A percentile compares a stretch with the other conserved stretches of the same genome.
phyloP scores from a whole-genome alignment of 2,329 filamentous ascomycete genomes.

The Stenocarpella maydis region DNA sequence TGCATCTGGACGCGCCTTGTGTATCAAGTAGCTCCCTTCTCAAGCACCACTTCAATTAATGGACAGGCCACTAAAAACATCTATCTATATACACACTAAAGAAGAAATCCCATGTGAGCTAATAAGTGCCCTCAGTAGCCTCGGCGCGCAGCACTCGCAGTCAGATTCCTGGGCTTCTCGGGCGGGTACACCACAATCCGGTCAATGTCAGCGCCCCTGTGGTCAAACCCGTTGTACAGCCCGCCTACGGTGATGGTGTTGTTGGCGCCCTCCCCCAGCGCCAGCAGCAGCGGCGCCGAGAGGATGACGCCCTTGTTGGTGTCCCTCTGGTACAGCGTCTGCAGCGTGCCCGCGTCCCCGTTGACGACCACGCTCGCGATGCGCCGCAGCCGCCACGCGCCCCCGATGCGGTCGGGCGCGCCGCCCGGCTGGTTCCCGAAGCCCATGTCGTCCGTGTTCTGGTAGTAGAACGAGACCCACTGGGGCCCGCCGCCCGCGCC shows the following conservation, averaged over 20 bases:
- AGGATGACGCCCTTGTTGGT: conserved; percentile 65
- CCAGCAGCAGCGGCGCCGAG: conserved; percentile 63
- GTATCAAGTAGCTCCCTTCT: too few relatives aligned
- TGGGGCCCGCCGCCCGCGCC: conserved; percentile 60
- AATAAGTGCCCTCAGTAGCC: neutral
- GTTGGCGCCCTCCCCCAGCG: conserved; percentile 57
- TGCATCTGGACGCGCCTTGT: too few relatives aligned
- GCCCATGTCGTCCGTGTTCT: conserved; percentile 69
- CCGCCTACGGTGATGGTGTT: conserved; percentile 67
- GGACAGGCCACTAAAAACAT: too few relatives aligned
- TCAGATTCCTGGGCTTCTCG: conserved; percentile 45
- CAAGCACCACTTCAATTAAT: too few relatives aligned
- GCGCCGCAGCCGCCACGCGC: conserved; percentile 65
- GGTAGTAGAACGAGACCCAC: conserved; percentile 67
- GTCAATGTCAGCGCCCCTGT: conserved; percentile 66
- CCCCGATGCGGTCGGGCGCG: conserved; percentile 65
- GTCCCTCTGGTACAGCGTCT: conserved; percentile 61
- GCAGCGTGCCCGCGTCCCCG: conserved; percentile 51
- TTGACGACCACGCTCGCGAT: conserved; percentile 69
- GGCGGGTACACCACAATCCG: conserved; percentile 67
- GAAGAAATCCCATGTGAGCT: neutral
- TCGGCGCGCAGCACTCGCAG: neutral
- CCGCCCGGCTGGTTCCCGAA: conserved; percentile 65
- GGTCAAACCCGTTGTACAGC: conserved; percentile 62
- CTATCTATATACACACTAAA: neutral